Base-by-base conservation (phyloP, 2,329 filamentous ascomycete species). In the Phialocephala subalpina region DNA sequence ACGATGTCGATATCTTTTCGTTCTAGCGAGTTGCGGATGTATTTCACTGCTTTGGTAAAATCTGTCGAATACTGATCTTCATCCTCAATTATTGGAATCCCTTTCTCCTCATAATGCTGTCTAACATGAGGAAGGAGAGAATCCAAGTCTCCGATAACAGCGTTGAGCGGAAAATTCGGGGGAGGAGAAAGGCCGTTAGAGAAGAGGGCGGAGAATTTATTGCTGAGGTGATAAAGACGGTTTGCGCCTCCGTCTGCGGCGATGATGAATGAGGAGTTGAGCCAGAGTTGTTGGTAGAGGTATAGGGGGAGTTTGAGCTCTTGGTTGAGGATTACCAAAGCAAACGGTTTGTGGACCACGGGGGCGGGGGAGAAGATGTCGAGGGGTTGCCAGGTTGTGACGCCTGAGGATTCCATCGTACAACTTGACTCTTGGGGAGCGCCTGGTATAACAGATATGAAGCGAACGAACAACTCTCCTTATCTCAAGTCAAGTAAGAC, bases 171-270 rank as follows among this genome's bases (percentile, higher is more conserved):
- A 5, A 33, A 9, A 4, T 33, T 4, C 4, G 9, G 4, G 4
- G 29, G 29, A 9, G 29, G 4, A 4, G 29, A 33, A 33, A 33
- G 29, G 29, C 29, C 29, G 29, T 33, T 55, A 2, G 36, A 57
- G 40, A 65, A 55, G 60, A 36, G 22, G 22, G 60, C 59, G 16
- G 29, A 11, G 29, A 63, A 47, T 18, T 42, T 20, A n/a, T 42
- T 83, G 79, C 72, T 73, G 20, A 73, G 59, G 83, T 80, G 67
- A 70, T 87, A 78, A 70, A 97, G 84, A 42, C 88, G 85, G 75
- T 98, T 97, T 55, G 94, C 94, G 27, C 94, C 96, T 63, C 94
- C 96, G 80, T 99, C 96, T 33, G 94, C 96, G 65, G 94, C 97
- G 61, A 98, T 84, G 27, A 86, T 87, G 67, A 90, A 85, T 25